Conservation (phyloP, 208 protist genomes). For the Leishmania arabica region DNA sequence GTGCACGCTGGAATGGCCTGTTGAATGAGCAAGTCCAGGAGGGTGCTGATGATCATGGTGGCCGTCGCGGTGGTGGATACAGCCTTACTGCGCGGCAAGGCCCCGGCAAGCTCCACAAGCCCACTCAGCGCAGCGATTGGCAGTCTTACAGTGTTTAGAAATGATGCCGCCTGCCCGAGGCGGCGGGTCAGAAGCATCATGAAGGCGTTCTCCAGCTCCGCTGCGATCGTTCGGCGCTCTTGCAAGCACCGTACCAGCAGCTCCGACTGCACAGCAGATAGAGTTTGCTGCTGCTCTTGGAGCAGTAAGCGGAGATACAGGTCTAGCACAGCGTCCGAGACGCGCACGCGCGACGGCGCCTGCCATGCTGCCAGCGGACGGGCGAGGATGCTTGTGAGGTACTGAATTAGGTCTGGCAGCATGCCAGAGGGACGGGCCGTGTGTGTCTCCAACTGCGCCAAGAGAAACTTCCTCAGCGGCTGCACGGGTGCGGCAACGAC, state of each 20-base stretch:
- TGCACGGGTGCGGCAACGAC: slow-evolving; percentile 6
- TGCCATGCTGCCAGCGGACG: not conserved
- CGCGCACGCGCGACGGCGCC: not conserved
- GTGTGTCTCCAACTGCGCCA: slow-evolving; percentile 17
- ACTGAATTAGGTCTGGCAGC: slow-evolving; percentile 16
- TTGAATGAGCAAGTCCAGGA: slow-evolving; percentile 42
- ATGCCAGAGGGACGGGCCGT: slow-evolving; percentile 5
- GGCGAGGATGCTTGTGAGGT: slow-evolving; percentile 10
- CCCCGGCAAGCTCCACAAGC: slow-evolving; percentile 17
- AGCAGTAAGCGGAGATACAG: slow-evolving; percentile 53
- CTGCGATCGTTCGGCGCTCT: slow-evolving; percentile 28
- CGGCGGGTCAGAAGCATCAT: slow-evolving; percentile 66
- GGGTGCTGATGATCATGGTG: slow-evolving; percentile 35
- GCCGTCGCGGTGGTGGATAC: slow-evolving; percentile 21
- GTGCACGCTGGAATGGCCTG: slow-evolving; percentile 20
- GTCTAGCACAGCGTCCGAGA: slow-evolving; percentile 66
- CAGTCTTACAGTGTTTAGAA: slow-evolving; percentile 12
- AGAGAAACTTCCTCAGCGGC: slow-evolving; percentile 11
- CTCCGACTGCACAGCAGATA: slow-evolving; percentile 22
- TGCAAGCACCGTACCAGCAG: slow-evolving; percentile 47
- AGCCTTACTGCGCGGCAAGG: slow-evolving; percentile 1
- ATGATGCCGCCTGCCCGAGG: slow-evolving; percentile 38
- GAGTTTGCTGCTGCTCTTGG: slow-evolving; percentile 21
- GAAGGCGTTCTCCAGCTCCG: slow-evolving; percentile 52
- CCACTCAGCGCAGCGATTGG: slow-evolving; percentile 15